phyloP scores from a whole-genome alignment of 1,139 yeast genomes.

The Saccharomyces pastorianus region DNA sequence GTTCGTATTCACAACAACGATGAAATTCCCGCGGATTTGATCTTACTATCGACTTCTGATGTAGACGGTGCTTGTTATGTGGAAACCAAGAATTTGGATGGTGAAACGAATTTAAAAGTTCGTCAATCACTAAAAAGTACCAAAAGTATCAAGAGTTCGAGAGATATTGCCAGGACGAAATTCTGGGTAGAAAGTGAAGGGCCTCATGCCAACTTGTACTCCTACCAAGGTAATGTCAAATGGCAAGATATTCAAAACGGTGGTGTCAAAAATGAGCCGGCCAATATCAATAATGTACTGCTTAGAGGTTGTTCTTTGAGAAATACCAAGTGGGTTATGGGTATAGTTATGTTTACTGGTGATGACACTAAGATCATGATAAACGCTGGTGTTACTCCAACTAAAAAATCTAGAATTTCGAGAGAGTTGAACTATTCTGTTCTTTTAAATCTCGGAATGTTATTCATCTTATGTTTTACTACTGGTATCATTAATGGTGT shows the following conservation, averaged over 20 bases:
- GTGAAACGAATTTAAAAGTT: conserved; percentile 86
- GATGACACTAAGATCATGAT: conserved; percentile 86
- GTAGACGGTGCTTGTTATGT: conserved; percentile 84
- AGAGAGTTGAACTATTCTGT: conserved; percentile 78
- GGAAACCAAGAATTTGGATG: conserved; percentile 91
- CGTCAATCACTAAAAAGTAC: conserved; percentile 72
- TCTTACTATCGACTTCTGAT: conserved; percentile 75
- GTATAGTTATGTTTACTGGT: conserved; percentile 85
- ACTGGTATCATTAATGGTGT: conserved; percentile 81
- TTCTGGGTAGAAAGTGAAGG: conserved; percentile 89
- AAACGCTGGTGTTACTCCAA: conserved; percentile 88
- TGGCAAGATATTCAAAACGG: conserved; percentile 38
- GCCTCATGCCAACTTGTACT: conserved; percentile 75
- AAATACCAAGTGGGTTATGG: conserved; percentile 91
- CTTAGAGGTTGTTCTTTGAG: conserved; percentile 84
- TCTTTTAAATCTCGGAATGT: conserved; percentile 61
- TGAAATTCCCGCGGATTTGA: conserved; percentile 87
- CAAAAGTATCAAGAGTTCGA: conserved; percentile 50
- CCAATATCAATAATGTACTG: conserved; percentile 68
- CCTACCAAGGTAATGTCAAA: conserved; percentile 59
- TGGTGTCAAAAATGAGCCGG: conserved; percentile 51
- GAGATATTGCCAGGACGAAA: conserved; percentile 63
- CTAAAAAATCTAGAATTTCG: conserved; percentile 76
- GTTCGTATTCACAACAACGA: conserved; percentile 79
- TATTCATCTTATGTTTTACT: conserved; percentile 71